A percentile compares a stretch with the other conserved stretches of the same genome.
phyloP scores from a whole-genome alignment of 179 eudicot genomes.

The Nepenthes alata region DNA sequence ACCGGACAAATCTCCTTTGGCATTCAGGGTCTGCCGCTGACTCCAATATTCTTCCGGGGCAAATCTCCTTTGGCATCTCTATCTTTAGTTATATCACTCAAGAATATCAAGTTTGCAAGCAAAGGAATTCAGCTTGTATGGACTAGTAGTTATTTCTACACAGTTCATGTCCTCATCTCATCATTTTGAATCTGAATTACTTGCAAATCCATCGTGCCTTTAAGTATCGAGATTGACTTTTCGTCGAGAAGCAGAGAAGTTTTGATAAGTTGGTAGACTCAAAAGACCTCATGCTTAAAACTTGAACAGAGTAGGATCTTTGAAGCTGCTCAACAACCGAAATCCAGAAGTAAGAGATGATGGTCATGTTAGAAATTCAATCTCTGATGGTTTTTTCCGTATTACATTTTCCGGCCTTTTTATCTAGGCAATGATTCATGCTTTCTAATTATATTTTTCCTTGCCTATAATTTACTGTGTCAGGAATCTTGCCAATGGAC shows the following conservation, averaged over 20 bases:
- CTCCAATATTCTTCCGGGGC: conserved; percentile 27
- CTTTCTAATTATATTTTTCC: neutral
- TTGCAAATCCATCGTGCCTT: too few relatives aligned
- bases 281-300: too few relatives aligned
- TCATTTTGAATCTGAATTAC: too few relatives aligned
- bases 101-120: neutral
- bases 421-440: too few relatives aligned
- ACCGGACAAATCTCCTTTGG: conserved; percentile 47
- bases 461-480: neutral
- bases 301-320: too few relatives aligned
- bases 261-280: too few relatives aligned
- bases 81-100: conserved; percentile 20
- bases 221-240: too few relatives aligned
- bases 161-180: too few relatives aligned
- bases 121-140: neutral
- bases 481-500: conserved; percentile 27
- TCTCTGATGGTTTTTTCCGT: too few relatives aligned
- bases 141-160: too few relatives aligned
- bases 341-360: neutral
- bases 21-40: conserved; percentile 13
- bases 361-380: neutral
- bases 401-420: too few relatives aligned
- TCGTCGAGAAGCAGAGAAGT: too few relatives aligned
- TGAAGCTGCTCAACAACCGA: neutral
- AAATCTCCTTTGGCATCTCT: conserved; percentile 68